Evolutionary conservation across 768 basidiomycete genomes (phyloP).

Genomic region (Infundibulicybe gibba): DNA sequence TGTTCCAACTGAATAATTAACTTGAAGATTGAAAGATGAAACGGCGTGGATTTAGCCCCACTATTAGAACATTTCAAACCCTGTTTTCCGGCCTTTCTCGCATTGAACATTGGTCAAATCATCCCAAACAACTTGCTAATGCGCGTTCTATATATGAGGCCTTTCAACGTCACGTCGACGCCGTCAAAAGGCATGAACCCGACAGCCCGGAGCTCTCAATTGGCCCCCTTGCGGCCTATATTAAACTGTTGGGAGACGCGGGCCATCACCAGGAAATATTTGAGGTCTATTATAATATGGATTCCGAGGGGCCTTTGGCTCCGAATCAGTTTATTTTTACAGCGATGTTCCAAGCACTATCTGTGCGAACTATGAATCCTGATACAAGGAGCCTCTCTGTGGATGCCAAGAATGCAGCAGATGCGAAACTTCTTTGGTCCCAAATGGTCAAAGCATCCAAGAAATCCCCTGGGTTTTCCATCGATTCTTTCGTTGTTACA

Average conservation of each 20-base stretch:
- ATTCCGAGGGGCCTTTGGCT: slow-evolving; percentile 57
- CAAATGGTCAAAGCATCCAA: slow-evolving; percentile 54
- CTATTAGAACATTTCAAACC: slow-evolving; percentile 62
- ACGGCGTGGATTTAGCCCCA: slow-evolving; percentile 73
- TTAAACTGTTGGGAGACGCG: slow-evolving; percentile 61
- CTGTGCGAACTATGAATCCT: slow-evolving; percentile 18
- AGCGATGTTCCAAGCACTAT: slow-evolving; percentile 56
- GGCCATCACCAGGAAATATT: slow-evolving; percentile 64
- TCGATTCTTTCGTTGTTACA: slow-evolving; percentile 53
- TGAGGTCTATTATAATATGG: slow-evolving; percentile 70
- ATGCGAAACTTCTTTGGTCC: slow-evolving; percentile 71
- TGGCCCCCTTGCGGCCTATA: slow-evolving; percentile 55
- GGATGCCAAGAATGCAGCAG: slow-evolving; percentile 46
- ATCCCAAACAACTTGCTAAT: slow-evolving; percentile 59
- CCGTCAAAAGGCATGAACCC: slow-evolving; percentile 45
- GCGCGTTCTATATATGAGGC: slow-evolving; percentile 59
- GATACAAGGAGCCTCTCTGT: slow-evolving; percentile 16
- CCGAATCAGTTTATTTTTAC: slow-evolving; percentile 62
- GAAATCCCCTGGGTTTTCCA: slow-evolving; percentile 36
- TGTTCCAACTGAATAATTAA: slow-evolving; percentile 4
- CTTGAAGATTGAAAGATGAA: slow-evolving; percentile 64
- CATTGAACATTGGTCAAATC: slow-evolving; percentile 56
- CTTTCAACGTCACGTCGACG: slow-evolving; percentile 47
- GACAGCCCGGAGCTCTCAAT: slow-evolving; percentile 43
- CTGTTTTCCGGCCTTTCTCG: slow-evolving; percentile 62